Evolutionary conservation across 306 rosid species (phyloP).

Genomic region (Corylus avellana): DNA sequence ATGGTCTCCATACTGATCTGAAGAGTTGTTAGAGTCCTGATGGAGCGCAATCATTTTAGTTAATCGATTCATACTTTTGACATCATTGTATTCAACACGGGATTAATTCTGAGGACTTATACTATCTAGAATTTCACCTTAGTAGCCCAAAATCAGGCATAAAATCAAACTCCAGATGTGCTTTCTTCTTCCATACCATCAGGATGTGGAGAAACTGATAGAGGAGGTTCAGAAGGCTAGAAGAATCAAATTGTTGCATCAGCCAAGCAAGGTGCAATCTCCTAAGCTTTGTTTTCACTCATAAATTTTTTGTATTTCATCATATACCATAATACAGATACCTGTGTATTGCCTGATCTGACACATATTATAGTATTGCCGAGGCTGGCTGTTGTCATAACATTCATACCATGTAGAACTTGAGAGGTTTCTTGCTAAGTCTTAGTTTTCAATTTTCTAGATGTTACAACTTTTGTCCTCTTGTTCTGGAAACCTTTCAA

Average conservation of each 20-base stretch:
- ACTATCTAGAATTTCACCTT: slow-evolving; percentile 22
- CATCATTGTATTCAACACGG: slow-evolving; percentile 14
- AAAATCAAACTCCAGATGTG: no score
- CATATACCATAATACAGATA: slow-evolving; percentile 8
- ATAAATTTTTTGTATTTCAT: slow-evolving; percentile 8
- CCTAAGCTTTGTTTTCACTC: slow-evolving; percentile 3
- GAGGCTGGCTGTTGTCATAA: background rate
- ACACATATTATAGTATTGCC: background rate
- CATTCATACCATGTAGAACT: background rate
- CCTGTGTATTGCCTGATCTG: background rate
- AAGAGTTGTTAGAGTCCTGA: slow-evolving; percentile 13
- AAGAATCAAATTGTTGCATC: slow-evolving; percentile 86
- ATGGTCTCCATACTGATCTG: slow-evolving; percentile 2
- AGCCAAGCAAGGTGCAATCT: slow-evolving; percentile 80
- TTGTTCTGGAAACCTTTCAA: no score
- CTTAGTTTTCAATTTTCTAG: background rate
- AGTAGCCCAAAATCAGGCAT: slow-evolving; percentile 56
- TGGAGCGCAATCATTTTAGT: slow-evolving; percentile 10
- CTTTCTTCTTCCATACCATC: slow-evolving; percentile 19
- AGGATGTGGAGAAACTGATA: slow-evolving; percentile 79
- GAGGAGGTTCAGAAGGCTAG: slow-evolving; percentile 97
- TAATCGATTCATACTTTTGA: slow-evolving; percentile 12
- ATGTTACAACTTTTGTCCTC: no score
- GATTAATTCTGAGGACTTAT: slow-evolving; percentile 18
- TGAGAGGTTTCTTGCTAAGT: background rate